Evolutionary conservation across 352 stramenopile genomes (phyloP).

Genomic region (Phytophthora melonis): DNA sequence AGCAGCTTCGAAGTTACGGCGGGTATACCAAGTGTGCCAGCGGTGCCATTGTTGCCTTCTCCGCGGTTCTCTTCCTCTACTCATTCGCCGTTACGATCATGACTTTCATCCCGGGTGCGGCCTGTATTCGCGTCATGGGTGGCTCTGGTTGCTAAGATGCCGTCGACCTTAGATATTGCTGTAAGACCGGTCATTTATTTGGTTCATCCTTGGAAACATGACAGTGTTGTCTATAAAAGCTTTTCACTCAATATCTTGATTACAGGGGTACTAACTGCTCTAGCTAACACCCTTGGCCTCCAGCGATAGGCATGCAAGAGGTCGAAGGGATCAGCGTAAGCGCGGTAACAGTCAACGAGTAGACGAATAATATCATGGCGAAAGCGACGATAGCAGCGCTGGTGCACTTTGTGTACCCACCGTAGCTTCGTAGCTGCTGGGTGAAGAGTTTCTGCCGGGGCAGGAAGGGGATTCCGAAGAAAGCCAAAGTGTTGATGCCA

Average conservation of each 20-base stretch:
- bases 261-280: background rate
- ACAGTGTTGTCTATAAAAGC: too few species aligned
- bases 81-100: constrained; percentile 53
- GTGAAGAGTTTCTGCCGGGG: background rate
- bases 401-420: background rate
- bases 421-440: background rate
- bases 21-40: constrained; percentile 70
- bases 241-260: background rate
- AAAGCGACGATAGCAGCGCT: background rate
- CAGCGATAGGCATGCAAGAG: background rate
- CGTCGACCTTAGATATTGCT: background rate
- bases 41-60: constrained; percentile 48
- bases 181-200: background rate
- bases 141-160: constrained; percentile 44
- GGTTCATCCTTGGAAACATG: background rate
- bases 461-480: background rate
- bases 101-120: constrained; percentile 45
- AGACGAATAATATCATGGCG: background rate
- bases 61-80: constrained; percentile 50
- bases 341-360: background rate
- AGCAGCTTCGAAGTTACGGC: constrained; percentile 70
- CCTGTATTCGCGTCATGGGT: constrained; percentile 43
- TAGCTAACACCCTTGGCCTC: background rate
- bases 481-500: background rate
- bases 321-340: background rate